phyloP scores from a whole-genome alignment of 1,139 yeast species.

The Blastobotrys arbuscula region DNA sequence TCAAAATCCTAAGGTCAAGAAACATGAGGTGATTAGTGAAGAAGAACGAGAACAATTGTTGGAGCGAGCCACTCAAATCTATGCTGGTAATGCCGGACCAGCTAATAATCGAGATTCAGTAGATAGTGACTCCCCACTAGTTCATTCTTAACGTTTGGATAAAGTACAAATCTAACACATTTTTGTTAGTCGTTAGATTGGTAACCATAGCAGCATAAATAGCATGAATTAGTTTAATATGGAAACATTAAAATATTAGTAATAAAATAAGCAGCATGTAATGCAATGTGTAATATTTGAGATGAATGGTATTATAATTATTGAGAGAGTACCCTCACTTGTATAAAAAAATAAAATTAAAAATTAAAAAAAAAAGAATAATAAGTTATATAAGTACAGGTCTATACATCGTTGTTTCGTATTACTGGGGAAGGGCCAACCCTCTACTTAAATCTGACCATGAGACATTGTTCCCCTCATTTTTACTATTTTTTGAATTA shows the following conservation, averaged over 20 bases:
- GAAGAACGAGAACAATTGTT: constrained; percentile 21
- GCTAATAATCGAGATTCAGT: constrained; percentile 15
- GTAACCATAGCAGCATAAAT: no score
- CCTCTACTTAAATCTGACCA: constrained; percentile 18
- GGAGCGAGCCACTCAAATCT: constrained; percentile 21
- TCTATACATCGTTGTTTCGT: not conserved
- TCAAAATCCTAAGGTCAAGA: constrained; percentile 16
- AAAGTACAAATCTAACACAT: no score
- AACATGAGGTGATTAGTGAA: constrained; percentile 9
- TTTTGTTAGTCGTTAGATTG: no score
- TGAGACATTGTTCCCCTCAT: constrained; percentile 10
- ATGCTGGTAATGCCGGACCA: constrained; percentile 11
- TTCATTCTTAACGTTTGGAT: constrained; percentile 7
- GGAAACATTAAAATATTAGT: no score
- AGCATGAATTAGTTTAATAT: no score
- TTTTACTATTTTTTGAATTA: not conserved
- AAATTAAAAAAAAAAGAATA: not conserved
- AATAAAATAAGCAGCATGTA: no score
- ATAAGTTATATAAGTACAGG: no score
- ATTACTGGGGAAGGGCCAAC: constrained; percentile 6
- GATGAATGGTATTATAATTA: no score
- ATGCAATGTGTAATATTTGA: no score
- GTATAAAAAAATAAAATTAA: not conserved
- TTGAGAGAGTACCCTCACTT: no score
- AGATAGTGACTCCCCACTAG: constrained; percentile 25